A percentile compares a stretch with the other conserved stretches of the same genome.
These are phyloP conservation scores for Kwoniella sp. DNA, from an alignment of 768 basidiomycete genomes.

Conservation along the genomic window DNA sequence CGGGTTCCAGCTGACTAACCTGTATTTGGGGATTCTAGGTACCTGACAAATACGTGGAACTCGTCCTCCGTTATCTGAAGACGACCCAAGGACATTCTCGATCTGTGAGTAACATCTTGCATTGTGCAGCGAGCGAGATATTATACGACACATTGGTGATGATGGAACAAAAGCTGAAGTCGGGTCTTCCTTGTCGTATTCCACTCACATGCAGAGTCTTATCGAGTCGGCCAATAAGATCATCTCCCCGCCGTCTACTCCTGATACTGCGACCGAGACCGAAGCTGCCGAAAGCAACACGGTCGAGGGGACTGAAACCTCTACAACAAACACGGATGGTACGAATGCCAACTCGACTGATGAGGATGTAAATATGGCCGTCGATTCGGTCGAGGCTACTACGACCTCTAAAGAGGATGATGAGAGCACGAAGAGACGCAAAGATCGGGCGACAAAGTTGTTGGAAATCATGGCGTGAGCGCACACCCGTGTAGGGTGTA, in stretches of 20 bases:
- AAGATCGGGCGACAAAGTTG: slow-evolving; percentile 30
- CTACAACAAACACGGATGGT: background rate
- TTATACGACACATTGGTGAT: no score
- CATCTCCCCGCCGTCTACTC: slow-evolving; percentile 16
- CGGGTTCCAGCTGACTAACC: no score
- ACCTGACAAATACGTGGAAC: slow-evolving; percentile 41
- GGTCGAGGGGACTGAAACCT: background rate
- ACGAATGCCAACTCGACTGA: background rate
- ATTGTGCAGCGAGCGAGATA: no score
- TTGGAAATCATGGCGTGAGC: slow-evolving; percentile 15
- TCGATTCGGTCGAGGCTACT: no score
- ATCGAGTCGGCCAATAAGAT: slow-evolving; percentile 26
- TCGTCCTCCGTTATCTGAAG: slow-evolving; percentile 40
- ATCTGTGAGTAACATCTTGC: slow-evolving; percentile 34
- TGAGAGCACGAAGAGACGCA: slow-evolving; percentile 7
- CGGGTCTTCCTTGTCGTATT: no score
- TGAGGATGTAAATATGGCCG: background rate
- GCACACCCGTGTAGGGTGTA: background rate
- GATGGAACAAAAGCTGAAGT: no score
- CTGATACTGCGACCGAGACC: background rate
- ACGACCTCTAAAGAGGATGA: background rate
- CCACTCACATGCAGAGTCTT: slow-evolving; percentile 9
- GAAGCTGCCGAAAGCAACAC: background rate
- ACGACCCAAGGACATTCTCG: slow-evolving; percentile 40
- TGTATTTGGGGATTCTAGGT: slow-evolving; percentile 18